Percentiles rank a stretch among this genome's conserved stretches.
Evolutionary conservation across 257 asterid species (phyloP).

Genomic region (Craterostigma plantagineum): DNA sequence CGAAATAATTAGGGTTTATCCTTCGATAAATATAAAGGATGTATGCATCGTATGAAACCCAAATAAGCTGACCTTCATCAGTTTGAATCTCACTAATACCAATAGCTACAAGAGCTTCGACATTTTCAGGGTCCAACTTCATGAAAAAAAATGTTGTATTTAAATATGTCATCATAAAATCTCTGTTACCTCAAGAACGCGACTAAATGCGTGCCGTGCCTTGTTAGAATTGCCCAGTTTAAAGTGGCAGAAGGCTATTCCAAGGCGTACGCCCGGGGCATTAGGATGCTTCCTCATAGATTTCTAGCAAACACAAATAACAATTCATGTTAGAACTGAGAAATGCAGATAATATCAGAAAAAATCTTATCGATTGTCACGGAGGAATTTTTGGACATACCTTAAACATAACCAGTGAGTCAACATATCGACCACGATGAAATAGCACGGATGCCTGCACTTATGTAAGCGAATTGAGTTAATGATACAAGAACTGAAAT

Average conservation of each 20-base stretch:
- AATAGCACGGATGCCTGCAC: slow-evolving; percentile 94
- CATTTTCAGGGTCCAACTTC: slow-evolving; percentile 86
- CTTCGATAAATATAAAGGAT: not conserved
- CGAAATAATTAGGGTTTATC: not conserved
- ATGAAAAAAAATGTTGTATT: slow-evolving; percentile 8
- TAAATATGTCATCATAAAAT: too few relatives aligned
- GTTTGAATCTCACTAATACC: slow-evolving; percentile 89
- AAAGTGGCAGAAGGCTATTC: slow-evolving; percentile 87
- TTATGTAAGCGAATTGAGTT: not conserved
- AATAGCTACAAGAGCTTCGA: slow-evolving; percentile 93
- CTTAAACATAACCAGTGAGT: slow-evolving; percentile 81
- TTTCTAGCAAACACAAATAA: slow-evolving; percentile 26
- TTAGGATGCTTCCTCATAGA: slow-evolving; percentile 76
- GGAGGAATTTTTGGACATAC: slow-evolving; percentile 9
- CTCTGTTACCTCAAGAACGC: slow-evolving; percentile 22
- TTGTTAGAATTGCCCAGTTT: slow-evolving; percentile 67
- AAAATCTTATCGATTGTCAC: too few relatives aligned
- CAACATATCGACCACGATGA: slow-evolving; percentile 67
- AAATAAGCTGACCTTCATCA: slow-evolving; percentile 55
- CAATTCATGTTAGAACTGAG: too few relatives aligned
- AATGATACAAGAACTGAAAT: not conserved
- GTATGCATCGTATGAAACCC: not conserved
- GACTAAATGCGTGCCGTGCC: slow-evolving; percentile 86
- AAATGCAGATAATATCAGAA: too few relatives aligned
- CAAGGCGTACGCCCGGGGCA: slow-evolving; percentile 85